Evolutionary conservation across 106 monocot genomes (phyloP), one percentile per base, ranked within the genome.

Genomic region (Dendrobium officinale): DNA sequence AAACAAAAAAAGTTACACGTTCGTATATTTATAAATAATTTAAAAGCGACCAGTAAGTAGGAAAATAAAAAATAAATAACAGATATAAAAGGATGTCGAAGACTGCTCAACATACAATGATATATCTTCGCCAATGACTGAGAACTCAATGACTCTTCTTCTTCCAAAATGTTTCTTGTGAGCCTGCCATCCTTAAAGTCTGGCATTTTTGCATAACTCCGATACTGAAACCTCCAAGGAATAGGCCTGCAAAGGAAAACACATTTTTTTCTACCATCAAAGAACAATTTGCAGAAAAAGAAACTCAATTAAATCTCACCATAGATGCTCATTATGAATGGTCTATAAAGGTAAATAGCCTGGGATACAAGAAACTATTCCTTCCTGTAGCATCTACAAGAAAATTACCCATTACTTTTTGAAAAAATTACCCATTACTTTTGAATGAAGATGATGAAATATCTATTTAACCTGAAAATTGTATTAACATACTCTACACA

Each of bases 21-120:
- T 37, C 43, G 27, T 27, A 48, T 76, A 56, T 13, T 70, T 51
- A 6, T 37, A 70, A 37, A 70, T 16, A 47, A 37, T 15, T 74
- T 22, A 43, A 26, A 75, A 20, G 40, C 4, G 10, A 17, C 33
- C 2, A 2, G 48, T 24, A 61, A 7, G 22, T 67, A 72, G 73
- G 64, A 42, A 55, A 22, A 13, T n/a, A 74, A 77, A 43, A 4
- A 37, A 4, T 73, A 24, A 72, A 54, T 40, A 24, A 42, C 45
- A 78, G 42, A 0, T 54, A 79, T 61, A 59, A 79, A 78, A 40
- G 41, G 54, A 42, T 70, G 67, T 27, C 75, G 56, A 41, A 18
- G 22, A 66, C 29, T 79, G 81, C 44, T 56, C 37, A 77, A 11
- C 85, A 64, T 89, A 92, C 92, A 84, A 92, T 58, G 18, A 77